Conservation (phyloP, 2,329 filamentous ascomycete genomes). For the Botrytis hyacinthi region DNA sequence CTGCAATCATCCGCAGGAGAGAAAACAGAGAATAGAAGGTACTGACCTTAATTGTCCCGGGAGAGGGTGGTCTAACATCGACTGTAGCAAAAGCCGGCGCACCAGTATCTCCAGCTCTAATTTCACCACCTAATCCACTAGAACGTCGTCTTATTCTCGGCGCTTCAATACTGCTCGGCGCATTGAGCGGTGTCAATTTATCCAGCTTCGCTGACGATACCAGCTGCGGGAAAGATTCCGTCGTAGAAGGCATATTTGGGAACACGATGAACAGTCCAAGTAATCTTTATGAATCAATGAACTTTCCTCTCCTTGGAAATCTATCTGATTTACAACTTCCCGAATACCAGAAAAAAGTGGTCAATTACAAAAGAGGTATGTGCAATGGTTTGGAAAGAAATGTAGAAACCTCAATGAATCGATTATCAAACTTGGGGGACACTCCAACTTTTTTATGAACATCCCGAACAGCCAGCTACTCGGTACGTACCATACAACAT, state of each 20-base stretch:
- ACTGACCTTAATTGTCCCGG: constrained; percentile 32
- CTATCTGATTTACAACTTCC: neutral
- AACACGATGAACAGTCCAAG: neutral
- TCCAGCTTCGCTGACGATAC: constrained; percentile 15
- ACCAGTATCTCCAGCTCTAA: constrained; percentile 50
- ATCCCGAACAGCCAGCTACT: neutral
- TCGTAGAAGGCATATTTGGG: constrained; percentile 20
- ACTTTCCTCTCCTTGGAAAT: neutral
- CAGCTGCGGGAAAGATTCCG: constrained; percentile 25
- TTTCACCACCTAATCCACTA: constrained; percentile 50
- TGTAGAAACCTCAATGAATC: neutral
- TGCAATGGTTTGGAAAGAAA: neutral
- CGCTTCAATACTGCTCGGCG: constrained; percentile 26
- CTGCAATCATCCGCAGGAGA: neutral
- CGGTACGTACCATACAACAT: neutral
- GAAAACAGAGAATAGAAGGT: neutral
- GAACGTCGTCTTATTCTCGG: constrained; percentile 44
- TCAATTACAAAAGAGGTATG: constrained; percentile 3
- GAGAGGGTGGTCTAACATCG: constrained; percentile 34
- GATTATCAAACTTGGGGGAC: neutral
- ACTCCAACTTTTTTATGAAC: constrained; percentile 12
- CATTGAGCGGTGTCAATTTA: constrained; percentile 16
- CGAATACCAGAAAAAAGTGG: neutral
- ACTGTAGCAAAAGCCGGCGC: constrained; percentile 50
- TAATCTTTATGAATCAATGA: neutral